Evolutionary conservation across 352 stramenopile genomes (phyloP).

Genomic region (Halophytophthora polymorphica): DNA sequence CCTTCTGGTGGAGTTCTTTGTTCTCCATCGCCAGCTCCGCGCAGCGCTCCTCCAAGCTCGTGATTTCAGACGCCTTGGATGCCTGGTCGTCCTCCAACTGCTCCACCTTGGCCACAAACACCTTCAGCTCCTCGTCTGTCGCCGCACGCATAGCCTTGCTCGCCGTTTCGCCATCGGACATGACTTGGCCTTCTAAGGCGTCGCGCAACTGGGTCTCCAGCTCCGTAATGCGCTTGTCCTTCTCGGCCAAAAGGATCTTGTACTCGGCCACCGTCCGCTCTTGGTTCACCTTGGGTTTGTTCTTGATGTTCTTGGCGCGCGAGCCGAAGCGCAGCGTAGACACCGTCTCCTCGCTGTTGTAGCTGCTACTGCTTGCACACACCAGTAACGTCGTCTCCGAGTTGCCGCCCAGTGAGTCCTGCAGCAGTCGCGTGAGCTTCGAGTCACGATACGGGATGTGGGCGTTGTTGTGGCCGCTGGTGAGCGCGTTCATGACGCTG

Average conservation of each 20-base stretch:
- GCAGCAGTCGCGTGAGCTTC: slow-evolving; percentile 85
- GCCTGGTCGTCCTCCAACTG: slow-evolving; percentile 61
- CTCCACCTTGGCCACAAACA: slow-evolving; percentile 48
- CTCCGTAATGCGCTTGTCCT: slow-evolving; percentile 49
- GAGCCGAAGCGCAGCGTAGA: slow-evolving; percentile 75
- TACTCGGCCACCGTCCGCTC: slow-evolving; percentile 86
- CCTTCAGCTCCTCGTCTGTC: slow-evolving; percentile 42
- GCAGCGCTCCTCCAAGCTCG: slow-evolving; percentile 53
- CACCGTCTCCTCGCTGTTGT: slow-evolving; percentile 71
- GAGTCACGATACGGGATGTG: slow-evolving; percentile 91
- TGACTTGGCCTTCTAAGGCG: background rate
- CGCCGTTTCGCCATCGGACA: slow-evolving; percentile 4
- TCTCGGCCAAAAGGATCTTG: slow-evolving; percentile 57
- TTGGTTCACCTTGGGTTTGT: slow-evolving; percentile 81
- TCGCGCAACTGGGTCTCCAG: slow-evolving; percentile 37
- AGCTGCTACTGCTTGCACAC: slow-evolving; percentile 60
- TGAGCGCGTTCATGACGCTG: slow-evolving; percentile 90
- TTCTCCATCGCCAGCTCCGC: slow-evolving; percentile 42
- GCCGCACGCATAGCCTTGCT: slow-evolving; percentile 23
- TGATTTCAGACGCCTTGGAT: slow-evolving; percentile 47
- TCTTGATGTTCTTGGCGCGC: slow-evolving; percentile 76
- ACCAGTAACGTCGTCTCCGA: slow-evolving; percentile 70
- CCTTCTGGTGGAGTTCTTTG: slow-evolving; percentile 36
- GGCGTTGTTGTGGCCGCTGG: slow-evolving; percentile 78
- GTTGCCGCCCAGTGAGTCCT: slow-evolving; percentile 80